Evolutionary conservation across 1,284 basidiomycete genomes (phyloP).

Genomic region (Trichosporon sp.): DNA sequence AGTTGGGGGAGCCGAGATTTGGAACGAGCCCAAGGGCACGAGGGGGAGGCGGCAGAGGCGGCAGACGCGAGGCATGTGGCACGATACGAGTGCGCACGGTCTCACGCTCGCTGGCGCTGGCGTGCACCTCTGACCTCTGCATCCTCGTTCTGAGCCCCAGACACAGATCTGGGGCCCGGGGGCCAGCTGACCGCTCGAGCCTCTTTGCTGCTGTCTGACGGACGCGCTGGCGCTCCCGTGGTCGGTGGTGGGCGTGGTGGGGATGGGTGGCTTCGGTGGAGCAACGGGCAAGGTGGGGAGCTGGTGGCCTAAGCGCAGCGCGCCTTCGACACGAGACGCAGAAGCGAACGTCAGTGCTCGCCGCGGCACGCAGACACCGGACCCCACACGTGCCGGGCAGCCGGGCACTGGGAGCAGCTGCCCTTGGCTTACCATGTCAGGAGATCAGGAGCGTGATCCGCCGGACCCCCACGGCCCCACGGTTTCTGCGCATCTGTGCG

Average conservation of each 20-base stretch:
- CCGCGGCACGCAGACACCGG: neutral
- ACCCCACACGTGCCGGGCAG: neutral
- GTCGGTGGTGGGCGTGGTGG: neutral
- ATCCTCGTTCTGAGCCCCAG: neutral
- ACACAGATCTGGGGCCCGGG: neutral
- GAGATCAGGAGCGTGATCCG: no score
- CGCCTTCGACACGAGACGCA: neutral
- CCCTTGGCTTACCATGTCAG: neutral
- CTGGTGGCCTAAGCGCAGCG: neutral
- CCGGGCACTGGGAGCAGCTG: neutral
- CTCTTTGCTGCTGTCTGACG: neutral
- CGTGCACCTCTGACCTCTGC: no score
- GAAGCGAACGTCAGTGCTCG: neutral
- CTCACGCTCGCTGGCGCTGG: neutral
- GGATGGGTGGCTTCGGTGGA: no score
- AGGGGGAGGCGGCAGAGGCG: neutral
- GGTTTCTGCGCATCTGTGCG: neutral
- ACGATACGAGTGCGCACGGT: neutral
- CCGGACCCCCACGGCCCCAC: neutral
- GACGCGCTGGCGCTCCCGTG: neutral
- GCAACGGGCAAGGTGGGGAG: neutral
- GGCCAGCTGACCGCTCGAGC: neutral
- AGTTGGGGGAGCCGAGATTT: neutral
- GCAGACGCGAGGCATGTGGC: conserved; percentile 3
- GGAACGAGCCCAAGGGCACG: neutral